Evolutionary conservation across 495 filamentous ascomycete species (phyloP), one percentile per base, ranked within the genome.

Genomic region (Podospora australis): DNA sequence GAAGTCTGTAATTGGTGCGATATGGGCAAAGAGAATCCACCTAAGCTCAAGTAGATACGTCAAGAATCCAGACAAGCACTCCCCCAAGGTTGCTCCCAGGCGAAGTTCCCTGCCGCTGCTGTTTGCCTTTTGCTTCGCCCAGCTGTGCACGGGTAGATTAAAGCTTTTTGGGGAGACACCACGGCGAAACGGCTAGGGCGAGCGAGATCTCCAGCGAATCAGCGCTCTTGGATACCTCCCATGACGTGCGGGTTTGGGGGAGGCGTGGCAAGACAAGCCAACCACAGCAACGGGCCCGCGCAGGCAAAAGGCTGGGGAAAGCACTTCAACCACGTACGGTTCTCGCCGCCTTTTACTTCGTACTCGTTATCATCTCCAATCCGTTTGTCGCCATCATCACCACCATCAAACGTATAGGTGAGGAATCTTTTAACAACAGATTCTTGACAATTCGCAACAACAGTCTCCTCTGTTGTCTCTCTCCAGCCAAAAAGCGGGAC

Each of bases 1-100:
- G 6, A 4, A 14, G 28, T 23, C 13, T 7, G 10, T 53, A 39
- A 32, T 53, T 53, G 50, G 44, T 8, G 6, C 35, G 23, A 22
- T 6, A 14, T 28, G 9, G 22, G 1, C 0, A 7, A 13, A 24
- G 2, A 3, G 13, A 39, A 39, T 16, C 53, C 44, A 49, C 48
- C 14, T 3, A 1, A 2, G 53, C 39, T 56, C 53, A 52, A 48
- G 52, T 56, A n/a, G 53, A 56, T 49, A 52, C 39, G 45, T 26
- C 48, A 11, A 14, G 5, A 40, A 32, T 26, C n/a, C 24, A 46
- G 36, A 28, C 49, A 55, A 50, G 46, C n/a, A 13, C 19, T 17
- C 30, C 21, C 22, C 9, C 39, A 39, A 50, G 32, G 30, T 44
- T 44, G 20, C 28, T 42, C n/a, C 46, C 32, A 16, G n/a, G n/a